Percentiles rank a stretch among this genome's conserved stretches.
These are phyloP conservation scores for Pichia sporocuriosa DNA, from an alignment of 805 yeast genomes.

Conservation along the genomic window DNA sequence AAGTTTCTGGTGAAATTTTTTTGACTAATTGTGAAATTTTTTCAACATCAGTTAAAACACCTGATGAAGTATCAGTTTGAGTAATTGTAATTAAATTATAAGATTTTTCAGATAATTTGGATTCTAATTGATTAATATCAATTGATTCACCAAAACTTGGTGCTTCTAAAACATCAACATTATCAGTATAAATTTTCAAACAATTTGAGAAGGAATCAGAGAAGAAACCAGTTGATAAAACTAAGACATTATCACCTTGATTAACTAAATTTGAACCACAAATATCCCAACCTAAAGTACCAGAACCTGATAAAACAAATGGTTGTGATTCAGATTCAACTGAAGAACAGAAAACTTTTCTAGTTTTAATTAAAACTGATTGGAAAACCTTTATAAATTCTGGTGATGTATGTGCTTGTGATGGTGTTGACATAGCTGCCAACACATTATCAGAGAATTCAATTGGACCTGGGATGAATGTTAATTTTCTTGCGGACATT, in stretches of 20 bases:
- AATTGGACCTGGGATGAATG: conserved; percentile 33
- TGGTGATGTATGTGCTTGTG: conserved; percentile 86
- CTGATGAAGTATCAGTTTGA: conserved; percentile 95
- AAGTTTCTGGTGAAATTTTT: conserved; percentile 65
- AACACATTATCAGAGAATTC: conserved; percentile 70
- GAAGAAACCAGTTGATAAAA: conserved; percentile 86
- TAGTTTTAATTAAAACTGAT: conserved; percentile 55
- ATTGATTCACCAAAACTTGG: conserved; percentile 62
- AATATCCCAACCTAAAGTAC: conserved; percentile 94
- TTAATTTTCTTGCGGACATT: conserved; percentile 27
- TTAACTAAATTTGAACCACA: conserved; percentile 68
- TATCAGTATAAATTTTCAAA: conserved; percentile 62
- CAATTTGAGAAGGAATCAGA: conserved; percentile 77
- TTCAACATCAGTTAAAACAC: conserved; percentile 74
- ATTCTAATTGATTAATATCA: conserved; percentile 47
- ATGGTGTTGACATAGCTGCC: conserved; percentile 72
- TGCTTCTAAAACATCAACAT: conserved; percentile 70
- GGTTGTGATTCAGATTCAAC: conserved; percentile 64
- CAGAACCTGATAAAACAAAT: conserved; percentile 79
- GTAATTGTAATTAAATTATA: conserved; percentile 78
- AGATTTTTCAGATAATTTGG: conserved; percentile 37
- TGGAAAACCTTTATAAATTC: conserved; percentile 74
- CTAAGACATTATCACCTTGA: conserved; percentile 65
- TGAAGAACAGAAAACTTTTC: conserved; percentile 67
- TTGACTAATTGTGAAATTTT: conserved; percentile 56